Percentiles rank a stretch among this genome's conserved stretches.
These are phyloP conservation scores for Hypoxylon cercidicola DNA, from an alignment of 495 filamentous ascomycete genomes.

Conservation along the genomic window DNA sequence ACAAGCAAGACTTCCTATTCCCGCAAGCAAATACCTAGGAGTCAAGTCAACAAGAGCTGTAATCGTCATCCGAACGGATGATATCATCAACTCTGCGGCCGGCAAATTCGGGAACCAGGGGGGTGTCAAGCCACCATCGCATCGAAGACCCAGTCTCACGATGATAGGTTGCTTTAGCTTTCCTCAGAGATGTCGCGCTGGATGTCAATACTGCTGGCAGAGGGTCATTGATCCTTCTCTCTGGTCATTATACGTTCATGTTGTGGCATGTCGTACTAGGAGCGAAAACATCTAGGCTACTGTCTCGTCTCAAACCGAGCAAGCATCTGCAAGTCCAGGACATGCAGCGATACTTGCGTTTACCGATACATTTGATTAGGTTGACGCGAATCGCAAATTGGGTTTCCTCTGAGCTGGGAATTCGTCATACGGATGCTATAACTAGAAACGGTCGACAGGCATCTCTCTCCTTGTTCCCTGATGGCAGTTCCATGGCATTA, in stretches of 20 bases:
- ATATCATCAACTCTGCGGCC: conserved; percentile 18
- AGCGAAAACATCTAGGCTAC: too few relatives aligned
- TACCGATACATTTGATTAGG: background rate
- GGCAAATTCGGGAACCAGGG: conserved; percentile 6
- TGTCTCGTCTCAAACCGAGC: too few relatives aligned
- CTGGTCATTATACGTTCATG: background rate
- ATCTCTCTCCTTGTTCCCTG: background rate
- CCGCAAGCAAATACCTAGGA: background rate
- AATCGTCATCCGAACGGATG: conserved; percentile 9
- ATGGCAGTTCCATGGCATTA: conserved; percentile 22
- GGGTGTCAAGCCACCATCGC: background rate
- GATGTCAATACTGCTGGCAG: background rate
- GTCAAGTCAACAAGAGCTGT: background rate
- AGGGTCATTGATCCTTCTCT: background rate
- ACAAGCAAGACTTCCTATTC: background rate
- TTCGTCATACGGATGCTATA: background rate
- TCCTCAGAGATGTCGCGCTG: background rate
- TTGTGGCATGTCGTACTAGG: too few relatives aligned
- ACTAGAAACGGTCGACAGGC: background rate
- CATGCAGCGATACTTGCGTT: background rate
- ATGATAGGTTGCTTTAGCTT: background rate
- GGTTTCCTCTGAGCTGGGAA: background rate
- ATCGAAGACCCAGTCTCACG: conserved; percentile 18
- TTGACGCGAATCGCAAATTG: background rate
- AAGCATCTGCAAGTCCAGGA: too few relatives aligned